A percentile compares a stretch with the other conserved stretches of the same genome.
Evolutionary conservation across 148 eudicot genomes (phyloP).

Genomic region (Fagopyrum tataricum): DNA sequence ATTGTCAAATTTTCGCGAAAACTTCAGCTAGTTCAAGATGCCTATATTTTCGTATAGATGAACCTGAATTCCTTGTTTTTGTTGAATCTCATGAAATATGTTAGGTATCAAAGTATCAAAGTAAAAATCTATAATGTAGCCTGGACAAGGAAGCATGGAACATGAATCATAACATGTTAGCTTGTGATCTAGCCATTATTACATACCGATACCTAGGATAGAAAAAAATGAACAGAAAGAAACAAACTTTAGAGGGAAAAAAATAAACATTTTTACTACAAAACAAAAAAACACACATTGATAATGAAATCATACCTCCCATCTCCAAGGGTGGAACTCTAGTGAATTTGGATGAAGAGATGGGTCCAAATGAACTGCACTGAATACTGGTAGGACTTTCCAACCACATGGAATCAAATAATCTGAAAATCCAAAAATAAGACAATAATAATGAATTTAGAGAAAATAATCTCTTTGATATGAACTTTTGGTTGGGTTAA

Average conservation of each 20-base stretch:
- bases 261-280: too few relatives aligned
- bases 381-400: conserved; percentile 60
- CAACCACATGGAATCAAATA: conserved; percentile 54
- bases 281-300: background rate
- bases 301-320: conserved; percentile 37
- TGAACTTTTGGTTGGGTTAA: too few relatives aligned
- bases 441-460: background rate
- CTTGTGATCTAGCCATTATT: background rate
- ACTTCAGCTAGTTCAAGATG: background rate
- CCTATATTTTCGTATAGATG: background rate
- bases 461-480: too few relatives aligned
- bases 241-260: background rate
- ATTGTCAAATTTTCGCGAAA: background rate
- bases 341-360: conserved; percentile 42
- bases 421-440: conserved; percentile 18
- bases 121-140: background rate
- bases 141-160: background rate
- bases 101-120: background rate
- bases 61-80: background rate
- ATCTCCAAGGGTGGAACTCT: conserved; percentile 59
- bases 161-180: background rate
- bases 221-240: background rate
- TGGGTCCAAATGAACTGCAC: conserved; percentile 62
- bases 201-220: background rate
- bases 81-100: background rate